phyloP scores from a whole-genome alignment of 1,139 yeast species.

The Blastobotrys proliferans region DNA sequence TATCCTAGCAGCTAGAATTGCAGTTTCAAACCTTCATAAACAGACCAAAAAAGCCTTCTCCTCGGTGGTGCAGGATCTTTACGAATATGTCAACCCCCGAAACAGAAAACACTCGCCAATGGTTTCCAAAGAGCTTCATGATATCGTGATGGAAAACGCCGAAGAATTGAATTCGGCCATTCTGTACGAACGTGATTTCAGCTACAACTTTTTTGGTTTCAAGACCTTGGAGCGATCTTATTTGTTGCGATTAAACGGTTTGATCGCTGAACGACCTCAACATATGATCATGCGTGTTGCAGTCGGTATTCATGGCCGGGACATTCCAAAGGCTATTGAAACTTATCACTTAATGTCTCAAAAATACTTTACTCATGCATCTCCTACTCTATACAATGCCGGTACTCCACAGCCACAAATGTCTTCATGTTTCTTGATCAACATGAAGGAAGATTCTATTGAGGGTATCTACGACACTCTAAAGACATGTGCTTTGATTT shows the following conservation, averaged over 20 bases:
- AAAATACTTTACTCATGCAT: slow-evolving; percentile 82
- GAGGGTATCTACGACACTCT: slow-evolving; percentile 87
- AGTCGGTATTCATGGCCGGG: slow-evolving; percentile 77
- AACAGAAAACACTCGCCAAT: slow-evolving; percentile 73
- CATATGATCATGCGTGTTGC: slow-evolving; percentile 88
- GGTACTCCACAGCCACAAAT: slow-evolving; percentile 85
- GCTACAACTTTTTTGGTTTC: slow-evolving; percentile 80
- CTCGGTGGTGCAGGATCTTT: slow-evolving; percentile 67
- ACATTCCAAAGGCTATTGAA: slow-evolving; percentile 67
- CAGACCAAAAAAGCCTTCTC: slow-evolving; percentile 89
- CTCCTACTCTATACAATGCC: slow-evolving; percentile 86
- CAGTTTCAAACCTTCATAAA: slow-evolving; percentile 86
- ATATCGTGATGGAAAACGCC: slow-evolving; percentile 57
- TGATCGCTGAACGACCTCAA: slow-evolving; percentile 87
- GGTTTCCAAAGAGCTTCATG: slow-evolving; percentile 69
- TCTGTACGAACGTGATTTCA: slow-evolving; percentile 78
- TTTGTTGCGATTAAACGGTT: slow-evolving; percentile 62
- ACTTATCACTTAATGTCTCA: slow-evolving; percentile 82
- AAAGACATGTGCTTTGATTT: slow-evolving; percentile 80
- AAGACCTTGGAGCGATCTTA: slow-evolving; percentile 84
- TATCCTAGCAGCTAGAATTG: slow-evolving; percentile 89
- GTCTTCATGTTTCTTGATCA: slow-evolving; percentile 85
- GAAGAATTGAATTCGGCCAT: slow-evolving; percentile 78
- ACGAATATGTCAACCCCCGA: slow-evolving; percentile 73
- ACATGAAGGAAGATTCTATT: slow-evolving; percentile 86